phyloP scores from a whole-genome alignment of 176 grass and related monocot species.

The Elaeis guineensis region DNA sequence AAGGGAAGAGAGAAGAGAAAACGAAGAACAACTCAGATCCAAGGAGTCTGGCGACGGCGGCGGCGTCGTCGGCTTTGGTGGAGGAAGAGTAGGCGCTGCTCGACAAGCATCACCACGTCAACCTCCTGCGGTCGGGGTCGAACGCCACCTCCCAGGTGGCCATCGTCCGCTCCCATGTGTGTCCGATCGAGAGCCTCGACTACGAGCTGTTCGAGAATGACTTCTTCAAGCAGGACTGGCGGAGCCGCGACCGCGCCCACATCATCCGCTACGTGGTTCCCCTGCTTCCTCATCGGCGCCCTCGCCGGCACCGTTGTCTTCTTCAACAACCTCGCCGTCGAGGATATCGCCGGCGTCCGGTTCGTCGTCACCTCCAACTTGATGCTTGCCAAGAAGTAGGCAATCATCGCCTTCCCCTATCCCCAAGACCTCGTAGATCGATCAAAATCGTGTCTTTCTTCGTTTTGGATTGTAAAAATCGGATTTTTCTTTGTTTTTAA shows the following conservation, averaged over 20 bases:
- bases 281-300: slow-evolving; percentile 73
- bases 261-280: slow-evolving; percentile 66
- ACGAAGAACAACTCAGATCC: too few relatives aligned
- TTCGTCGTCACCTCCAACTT: slow-evolving; percentile 74
- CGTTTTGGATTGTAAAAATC: too few relatives aligned
- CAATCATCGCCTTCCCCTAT: too few relatives aligned
- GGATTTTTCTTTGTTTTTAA: too few relatives aligned
- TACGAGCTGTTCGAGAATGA: slow-evolving; percentile 94
- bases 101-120: background rate
- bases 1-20: too few relatives aligned
- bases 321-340: slow-evolving; percentile 72
- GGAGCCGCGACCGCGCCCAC: slow-evolving; percentile 28
- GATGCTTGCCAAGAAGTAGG: slow-evolving; percentile 59
- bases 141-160: slow-evolving; percentile 86
- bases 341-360: slow-evolving; percentile 84
- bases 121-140: slow-evolving; percentile 35
- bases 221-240: slow-evolving; percentile 88
- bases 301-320: slow-evolving; percentile 46
- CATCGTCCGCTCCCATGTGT: slow-evolving; percentile 64
- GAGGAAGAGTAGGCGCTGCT: too few relatives aligned
- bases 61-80: too few relatives aligned
- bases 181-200: slow-evolving; percentile 85
- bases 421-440: too few relatives aligned
- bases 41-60: too few relatives aligned
- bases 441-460: too few relatives aligned